Base-by-base conservation (phyloP, 441 rosid genomes). In the Cnidoscolus chayamansa region DNA sequence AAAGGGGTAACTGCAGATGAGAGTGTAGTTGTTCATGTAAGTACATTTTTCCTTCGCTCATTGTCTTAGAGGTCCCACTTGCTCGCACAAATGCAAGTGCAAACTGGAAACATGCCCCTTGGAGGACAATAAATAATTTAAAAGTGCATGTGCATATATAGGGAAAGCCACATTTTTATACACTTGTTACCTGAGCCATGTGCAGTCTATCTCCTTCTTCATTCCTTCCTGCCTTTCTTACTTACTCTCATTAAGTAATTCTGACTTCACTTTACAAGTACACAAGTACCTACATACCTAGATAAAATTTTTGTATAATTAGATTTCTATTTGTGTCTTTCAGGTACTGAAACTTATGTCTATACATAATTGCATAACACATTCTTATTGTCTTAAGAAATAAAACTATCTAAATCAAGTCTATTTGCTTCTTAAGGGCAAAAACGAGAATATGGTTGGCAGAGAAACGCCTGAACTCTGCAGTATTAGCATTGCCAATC, bases 1-100 rank as follows among this genome's bases (percentile, higher is more conserved):
- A 88, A 86, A 81, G 93, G 93, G 75, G 4, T 88, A 57, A 86
- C 89, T 45, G 89, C 89, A 59, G 87, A 86, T 80, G 93, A 86
- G 77, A 88, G 80, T 81, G 90, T 85, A 55, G 72, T 83, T 58
- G 79, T 86, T 79, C 90, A 77, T 75, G 90, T 88, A 83, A 86
- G 89, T 78, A 64, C 47, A 35, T 12, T 58, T 10, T 67, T 58
- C 37, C 54, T 11, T 49, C 63, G 45, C 19, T 10, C 30, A 5
- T 56, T 37, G 37, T 59, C n/a, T 59, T 31, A 12, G 1, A 25
- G 11, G 7, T 30, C n/a, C 31, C 32, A 20, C 13, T 20, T 11
- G 63, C 40, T 12, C 4, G 63, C n/a, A 30, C 51, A 54, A 5
- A 51, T 51, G 56, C 16, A 16, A 51, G 7, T 13, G 19, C 56